phyloP scores from a whole-genome alignment of 2,329 filamentous ascomycete genomes.

The Sarocladium oryzae region DNA sequence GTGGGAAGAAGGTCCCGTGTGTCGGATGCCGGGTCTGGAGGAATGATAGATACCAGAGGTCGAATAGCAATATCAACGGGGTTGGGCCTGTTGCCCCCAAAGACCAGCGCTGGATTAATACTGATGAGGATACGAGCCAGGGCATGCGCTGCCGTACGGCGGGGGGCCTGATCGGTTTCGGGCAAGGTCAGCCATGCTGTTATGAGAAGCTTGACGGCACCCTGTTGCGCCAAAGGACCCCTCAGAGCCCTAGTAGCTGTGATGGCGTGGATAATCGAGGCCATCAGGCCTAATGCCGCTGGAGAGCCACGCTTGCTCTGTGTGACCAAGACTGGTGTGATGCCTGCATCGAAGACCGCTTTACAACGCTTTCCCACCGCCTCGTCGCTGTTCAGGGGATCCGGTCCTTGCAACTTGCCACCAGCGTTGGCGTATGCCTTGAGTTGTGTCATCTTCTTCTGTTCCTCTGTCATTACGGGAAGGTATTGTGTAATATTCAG shows the following conservation, averaged over 20 bases:
- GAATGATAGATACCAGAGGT: slow-evolving; percentile 69
- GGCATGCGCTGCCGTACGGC: slow-evolving; percentile 66
- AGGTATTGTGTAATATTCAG: slow-evolving; percentile 78
- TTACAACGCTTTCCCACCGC: slow-evolving; percentile 71
- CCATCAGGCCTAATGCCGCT: slow-evolving; percentile 64
- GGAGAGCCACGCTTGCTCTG: slow-evolving; percentile 67
- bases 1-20: slow-evolving; percentile 76
- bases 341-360: slow-evolving; percentile 69
- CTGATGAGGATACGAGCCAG: slow-evolving; percentile 82
- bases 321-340: slow-evolving; percentile 70
- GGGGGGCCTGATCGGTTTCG: slow-evolving; percentile 38
- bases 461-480: slow-evolving; percentile 75
- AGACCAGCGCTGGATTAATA: slow-evolving; percentile 77
- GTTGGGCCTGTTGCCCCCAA: slow-evolving; percentile 67
- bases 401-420: slow-evolving; percentile 54
- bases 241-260: slow-evolving; percentile 68
- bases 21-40: slow-evolving; percentile 54
- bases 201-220: slow-evolving; percentile 80
- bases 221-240: slow-evolving; percentile 82
- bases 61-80: slow-evolving; percentile 75
- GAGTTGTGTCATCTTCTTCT: slow-evolving; percentile 84
- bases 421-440: slow-evolving; percentile 90
- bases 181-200: slow-evolving; percentile 59
- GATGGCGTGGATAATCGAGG: slow-evolving; percentile 71
- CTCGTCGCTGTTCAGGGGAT: slow-evolving; percentile 68